Evolutionary conservation across 805 yeast genomes (phyloP).

Genomic region (Yarrowia yakushimensis): DNA sequence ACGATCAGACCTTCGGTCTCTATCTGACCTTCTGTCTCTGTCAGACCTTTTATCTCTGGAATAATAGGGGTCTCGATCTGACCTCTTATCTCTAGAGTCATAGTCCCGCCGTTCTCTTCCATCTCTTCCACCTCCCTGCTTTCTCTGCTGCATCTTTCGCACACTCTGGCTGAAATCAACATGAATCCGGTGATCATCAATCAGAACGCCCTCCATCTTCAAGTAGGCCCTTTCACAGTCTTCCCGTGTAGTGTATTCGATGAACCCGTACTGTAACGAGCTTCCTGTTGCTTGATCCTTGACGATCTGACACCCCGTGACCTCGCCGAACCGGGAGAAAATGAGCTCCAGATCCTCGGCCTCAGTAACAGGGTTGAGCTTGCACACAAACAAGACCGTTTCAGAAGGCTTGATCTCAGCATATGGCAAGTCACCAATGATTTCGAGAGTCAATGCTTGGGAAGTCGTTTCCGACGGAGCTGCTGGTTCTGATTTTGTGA

Average conservation of each 20-base stretch:
- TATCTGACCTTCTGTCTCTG: not conserved
- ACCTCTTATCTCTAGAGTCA: not conserved
- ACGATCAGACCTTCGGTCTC: not conserved
- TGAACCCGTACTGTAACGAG: conserved; percentile 60
- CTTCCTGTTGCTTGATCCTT: conserved; percentile 47
- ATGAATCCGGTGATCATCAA: conserved; percentile 61
- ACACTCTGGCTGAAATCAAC: conserved; percentile 67
- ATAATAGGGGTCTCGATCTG: not conserved
- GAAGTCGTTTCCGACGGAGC: conserved; percentile 34
- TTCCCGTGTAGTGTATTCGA: conserved; percentile 49
- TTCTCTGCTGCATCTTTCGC: not conserved
- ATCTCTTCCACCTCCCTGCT: not conserved
- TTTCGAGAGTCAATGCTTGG: conserved; percentile 59
- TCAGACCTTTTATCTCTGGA: not conserved
- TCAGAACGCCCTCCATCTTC: conserved; percentile 58
- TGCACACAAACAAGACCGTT: conserved; percentile 58
- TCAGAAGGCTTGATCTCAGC: conserved; percentile 61
- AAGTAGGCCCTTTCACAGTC: conserved; percentile 61
- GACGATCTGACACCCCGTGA: conserved; percentile 51
- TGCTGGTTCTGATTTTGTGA: not conserved
- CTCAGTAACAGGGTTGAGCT: conserved; percentile 58
- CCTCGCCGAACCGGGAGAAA: conserved; percentile 59
- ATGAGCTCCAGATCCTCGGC: conserved; percentile 53
- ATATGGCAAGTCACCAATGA: conserved; percentile 60
- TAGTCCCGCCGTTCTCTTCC: not conserved